Conservation (phyloP, 1,139 yeast species). For the Hyphopichia burtonii region DNA sequence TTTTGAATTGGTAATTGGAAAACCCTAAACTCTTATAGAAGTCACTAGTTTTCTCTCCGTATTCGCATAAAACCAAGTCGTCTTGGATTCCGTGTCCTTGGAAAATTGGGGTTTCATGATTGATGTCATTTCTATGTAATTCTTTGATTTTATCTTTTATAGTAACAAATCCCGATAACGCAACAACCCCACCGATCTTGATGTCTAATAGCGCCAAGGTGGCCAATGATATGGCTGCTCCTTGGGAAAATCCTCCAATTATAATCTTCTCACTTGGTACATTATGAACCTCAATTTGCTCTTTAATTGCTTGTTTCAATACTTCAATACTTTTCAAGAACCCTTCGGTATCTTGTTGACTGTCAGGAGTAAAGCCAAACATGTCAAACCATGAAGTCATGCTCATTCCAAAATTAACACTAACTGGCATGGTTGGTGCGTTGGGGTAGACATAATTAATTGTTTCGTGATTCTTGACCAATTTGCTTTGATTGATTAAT, state of each 20-base stretch:
- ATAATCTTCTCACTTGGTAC: constrained; percentile 71
- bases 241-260: constrained; percentile 94
- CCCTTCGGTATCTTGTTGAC: constrained; percentile 63
- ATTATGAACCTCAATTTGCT: constrained; percentile 58
- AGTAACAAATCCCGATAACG: constrained; percentile 78
- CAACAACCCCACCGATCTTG: constrained; percentile 76
- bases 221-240: constrained; percentile 79
- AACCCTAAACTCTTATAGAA: constrained; percentile 52
- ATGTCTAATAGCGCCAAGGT: constrained; percentile 42
- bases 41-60: constrained; percentile 50
- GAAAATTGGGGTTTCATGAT: constrained; percentile 71
- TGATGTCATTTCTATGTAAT: constrained; percentile 28
- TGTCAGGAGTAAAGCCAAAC: constrained; percentile 44
- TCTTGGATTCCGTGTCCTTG: constrained; percentile 88
- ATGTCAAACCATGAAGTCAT: constrained; percentile 94
- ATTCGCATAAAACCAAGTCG: constrained; percentile 53
- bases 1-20: constrained; percentile 51
- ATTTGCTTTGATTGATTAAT: constrained; percentile 37
- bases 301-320: constrained; percentile 54
- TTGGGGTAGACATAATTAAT: constrained; percentile 84
- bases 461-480: constrained; percentile 49
- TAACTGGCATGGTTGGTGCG: constrained; percentile 74
- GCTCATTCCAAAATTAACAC: constrained; percentile 60
- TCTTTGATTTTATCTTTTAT: constrained; percentile 40
- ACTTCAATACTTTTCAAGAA: constrained; percentile 55